A percentile compares a stretch with the other conserved stretches of the same genome.
Evolutionary conservation across 352 stramenopile genomes (phyloP).

Genomic region (Elongisporangium senticosum): DNA sequence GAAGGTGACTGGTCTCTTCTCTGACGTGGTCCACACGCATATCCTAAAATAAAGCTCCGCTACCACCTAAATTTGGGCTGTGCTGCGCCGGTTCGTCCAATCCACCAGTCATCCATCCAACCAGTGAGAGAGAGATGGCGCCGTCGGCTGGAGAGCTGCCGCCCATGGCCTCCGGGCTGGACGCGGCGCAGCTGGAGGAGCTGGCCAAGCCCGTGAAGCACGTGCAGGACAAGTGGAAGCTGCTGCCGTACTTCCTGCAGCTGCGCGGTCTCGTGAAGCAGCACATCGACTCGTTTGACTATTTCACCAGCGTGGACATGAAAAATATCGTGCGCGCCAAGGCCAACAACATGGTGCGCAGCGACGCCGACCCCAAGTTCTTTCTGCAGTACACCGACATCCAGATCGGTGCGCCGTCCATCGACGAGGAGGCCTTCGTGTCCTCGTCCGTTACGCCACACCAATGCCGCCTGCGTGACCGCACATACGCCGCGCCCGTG

Average conservation of each 20-base stretch:
- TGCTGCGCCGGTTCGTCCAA: not conserved
- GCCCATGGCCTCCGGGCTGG: conserved; percentile 2
- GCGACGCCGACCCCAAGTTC: conserved; percentile 97
- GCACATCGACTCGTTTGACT: conserved; percentile 99
- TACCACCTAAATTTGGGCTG: not conserved
- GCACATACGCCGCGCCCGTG: conserved; percentile 98
- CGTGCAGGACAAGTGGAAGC: conserved; percentile 96
- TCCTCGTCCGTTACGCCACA: conserved; percentile 93
- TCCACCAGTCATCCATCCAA: not conserved
- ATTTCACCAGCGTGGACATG: conserved; percentile 98
- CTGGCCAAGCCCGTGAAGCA: conserved; percentile 66
- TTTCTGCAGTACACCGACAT: conserved; percentile 99
- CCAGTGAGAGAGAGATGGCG: conserved; percentile 17
- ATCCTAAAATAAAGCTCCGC: not conserved
- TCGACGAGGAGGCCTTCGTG: conserved; percentile 97
- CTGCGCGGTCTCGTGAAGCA: conserved; percentile 92
- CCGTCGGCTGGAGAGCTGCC: conserved; percentile 15
- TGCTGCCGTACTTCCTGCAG: conserved; percentile 98
- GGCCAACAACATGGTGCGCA: conserved; percentile 88
- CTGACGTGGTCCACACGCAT: not conserved
- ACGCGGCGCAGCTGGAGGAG: conserved; percentile 38
- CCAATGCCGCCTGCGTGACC: conserved; percentile 97
- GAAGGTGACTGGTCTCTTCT: not conserved
- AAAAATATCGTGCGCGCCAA: conserved; percentile 97
- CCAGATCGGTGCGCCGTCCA: conserved; percentile 94